Percentiles rank a stretch among this genome's conserved stretches.
Evolutionary conservation across 108 stramenopile species (phyloP).

Genomic region (Cyclotella atomus): DNA sequence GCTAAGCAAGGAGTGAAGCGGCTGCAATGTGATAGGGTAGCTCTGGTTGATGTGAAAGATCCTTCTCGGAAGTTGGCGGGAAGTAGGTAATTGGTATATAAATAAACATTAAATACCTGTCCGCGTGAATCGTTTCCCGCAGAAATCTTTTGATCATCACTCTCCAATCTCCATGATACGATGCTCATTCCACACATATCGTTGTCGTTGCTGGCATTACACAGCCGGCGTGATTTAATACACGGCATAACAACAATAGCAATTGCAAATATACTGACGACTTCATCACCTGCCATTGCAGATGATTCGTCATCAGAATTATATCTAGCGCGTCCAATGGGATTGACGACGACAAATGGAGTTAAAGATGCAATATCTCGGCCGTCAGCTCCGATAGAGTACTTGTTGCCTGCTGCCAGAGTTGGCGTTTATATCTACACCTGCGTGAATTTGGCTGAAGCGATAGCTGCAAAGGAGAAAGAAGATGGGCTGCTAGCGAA

Average conservation of each 20-base stretch:
- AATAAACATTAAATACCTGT: too few relatives aligned
- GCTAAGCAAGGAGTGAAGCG: neutral
- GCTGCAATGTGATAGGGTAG: neutral
- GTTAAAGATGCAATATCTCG: conserved; percentile 4
- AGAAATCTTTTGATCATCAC: too few relatives aligned
- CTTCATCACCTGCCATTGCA: conserved; percentile 2
- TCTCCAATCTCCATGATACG: too few relatives aligned
- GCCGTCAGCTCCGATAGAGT: conserved; percentile 55
- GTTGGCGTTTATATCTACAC: conserved; percentile 60
- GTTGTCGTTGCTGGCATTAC: neutral
- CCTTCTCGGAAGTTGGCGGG: neutral
- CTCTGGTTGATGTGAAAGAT: neutral
- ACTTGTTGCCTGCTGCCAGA: conserved; percentile 59
- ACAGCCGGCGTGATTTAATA: neutral
- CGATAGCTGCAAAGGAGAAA: neutral
- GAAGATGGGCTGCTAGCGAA: neutral
- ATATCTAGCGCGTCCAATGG: conserved; percentile 21
- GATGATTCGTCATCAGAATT: conserved; percentile 3
- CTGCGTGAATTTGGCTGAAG: conserved; percentile 32
- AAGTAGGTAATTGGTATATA: neutral
- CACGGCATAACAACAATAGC: neutral
- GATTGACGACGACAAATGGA: neutral
- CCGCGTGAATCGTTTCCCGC: too few relatives aligned
- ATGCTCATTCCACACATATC: neutral
- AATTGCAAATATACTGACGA: neutral